Evolutionary conservation across 495 filamentous ascomycete species (phyloP), one percentile per base, ranked within the genome.

Genomic region (Aspergillus indologenus): DNA sequence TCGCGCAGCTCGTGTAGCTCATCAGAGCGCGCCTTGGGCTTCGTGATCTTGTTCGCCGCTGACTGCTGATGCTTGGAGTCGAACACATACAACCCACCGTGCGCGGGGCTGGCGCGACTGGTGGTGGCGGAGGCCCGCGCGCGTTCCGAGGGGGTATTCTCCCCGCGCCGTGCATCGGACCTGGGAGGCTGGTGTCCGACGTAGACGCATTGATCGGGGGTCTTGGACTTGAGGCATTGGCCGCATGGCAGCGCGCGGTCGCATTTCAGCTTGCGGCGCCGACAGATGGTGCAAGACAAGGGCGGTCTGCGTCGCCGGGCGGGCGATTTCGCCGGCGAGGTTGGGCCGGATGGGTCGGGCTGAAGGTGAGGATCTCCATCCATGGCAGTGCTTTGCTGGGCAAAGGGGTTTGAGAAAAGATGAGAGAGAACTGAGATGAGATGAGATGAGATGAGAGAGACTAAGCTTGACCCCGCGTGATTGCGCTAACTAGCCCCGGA

Each of bases 261-360:
- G 71, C 87, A 90, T 68, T 86, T 88, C 61, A 89, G 79, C 71
- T 90, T 90, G 55, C 86, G 79, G 31, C 81, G 78, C 55, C 86
- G 82, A 61, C 87, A 90, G 57, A 79, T 67, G 18, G 74, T 77
- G 56, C 77, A 78, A 23, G 75, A 71, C 29, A 76, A 65, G 5
- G 74, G 69, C 53, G 74, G 73, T 53, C 75, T 64, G 47, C 74
- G 73, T 11, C 75, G 70, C 14, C 71, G 63, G 34, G 70, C 68
- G 17, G 68, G 51, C 18, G 60, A 61, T 65, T 52, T 66, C 5
- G 60, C 40, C 12, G 45, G 51, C 22, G 64, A 48, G 54, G 53
- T 57, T 42, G 54, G 20, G 53, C 23, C 26, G 24, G 6, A 26
- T 40, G 42, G 21, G 43, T 53, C n/a, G 4, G 44, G 6, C 26